Percentiles rank a stretch among this genome's conserved stretches.
Evolutionary conservation across 208 protist species (phyloP).

Genomic region (Trypanosoma rangeli): DNA sequence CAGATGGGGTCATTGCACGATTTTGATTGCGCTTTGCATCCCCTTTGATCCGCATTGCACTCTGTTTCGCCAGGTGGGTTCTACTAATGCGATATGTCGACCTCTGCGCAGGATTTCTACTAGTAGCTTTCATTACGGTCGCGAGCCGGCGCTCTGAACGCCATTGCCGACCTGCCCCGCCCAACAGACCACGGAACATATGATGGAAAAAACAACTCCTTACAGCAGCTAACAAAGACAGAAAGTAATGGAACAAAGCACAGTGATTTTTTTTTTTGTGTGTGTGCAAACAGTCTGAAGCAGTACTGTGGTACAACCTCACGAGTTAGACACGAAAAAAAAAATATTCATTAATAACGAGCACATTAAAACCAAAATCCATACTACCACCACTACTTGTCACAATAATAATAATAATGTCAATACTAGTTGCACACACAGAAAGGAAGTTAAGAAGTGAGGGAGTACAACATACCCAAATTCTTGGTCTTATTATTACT

Average conservation of each 20-base stretch:
- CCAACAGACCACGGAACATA: slow-evolving; percentile 24
- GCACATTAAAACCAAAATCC: no score
- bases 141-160: slow-evolving; percentile 34
- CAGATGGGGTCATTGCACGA: not conserved
- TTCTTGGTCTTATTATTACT: not conserved
- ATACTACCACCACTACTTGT: not conserved
- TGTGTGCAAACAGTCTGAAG: not conserved
- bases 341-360: no score
- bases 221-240: not conserved
- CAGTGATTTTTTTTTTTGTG: not conserved
- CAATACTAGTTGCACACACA: slow-evolving; percentile 13
- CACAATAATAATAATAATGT: slow-evolving; percentile 20
- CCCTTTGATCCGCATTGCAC: not conserved
- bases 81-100: slow-evolving; percentile 20
- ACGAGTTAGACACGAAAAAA: no score
- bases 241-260: slow-evolving; percentile 17
- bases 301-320: no score
- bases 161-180: not conserved
- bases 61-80: slow-evolving; percentile 1
- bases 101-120: slow-evolving; percentile 16
- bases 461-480: slow-evolving; percentile 9
- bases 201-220: not conserved
- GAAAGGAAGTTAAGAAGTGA: not conserved
- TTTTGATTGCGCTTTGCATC: not conserved
- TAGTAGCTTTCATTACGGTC: slow-evolving; percentile 24